These are phyloP conservation scores for Cornus suecica DNA, from an alignment of 148 eudicot species.

Conservation along the genomic window DNA sequence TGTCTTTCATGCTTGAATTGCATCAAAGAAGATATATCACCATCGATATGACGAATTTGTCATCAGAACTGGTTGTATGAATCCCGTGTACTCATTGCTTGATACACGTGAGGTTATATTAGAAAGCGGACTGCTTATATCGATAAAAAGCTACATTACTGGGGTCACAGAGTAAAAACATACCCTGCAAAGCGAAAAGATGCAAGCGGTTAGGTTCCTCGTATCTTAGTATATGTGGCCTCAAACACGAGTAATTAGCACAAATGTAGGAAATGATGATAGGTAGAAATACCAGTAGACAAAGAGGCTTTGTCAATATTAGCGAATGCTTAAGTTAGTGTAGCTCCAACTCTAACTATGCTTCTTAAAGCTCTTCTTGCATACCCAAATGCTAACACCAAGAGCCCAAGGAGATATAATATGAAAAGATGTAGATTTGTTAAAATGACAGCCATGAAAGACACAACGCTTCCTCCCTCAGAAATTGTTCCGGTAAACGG, in stretches of 20 bases:
- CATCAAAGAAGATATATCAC: neutral
- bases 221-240: neutral
- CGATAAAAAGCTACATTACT: constrained; percentile 2
- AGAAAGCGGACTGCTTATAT: constrained; percentile 1
- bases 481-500: constrained; percentile 31
- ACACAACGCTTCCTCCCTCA: constrained; percentile 34
- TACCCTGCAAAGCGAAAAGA: constrained; percentile 16
- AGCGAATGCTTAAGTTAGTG: constrained; percentile 43
- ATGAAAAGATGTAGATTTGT: constrained; percentile 45
- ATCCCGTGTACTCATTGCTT: neutral
- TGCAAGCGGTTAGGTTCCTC: constrained; percentile 3
- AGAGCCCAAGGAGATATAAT: constrained; percentile 57
- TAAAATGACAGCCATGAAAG: constrained; percentile 25
- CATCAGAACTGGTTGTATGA: neutral
- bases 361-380: constrained; percentile 51
- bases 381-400: constrained; percentile 51
- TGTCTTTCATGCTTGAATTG: neutral
- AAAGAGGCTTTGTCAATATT: neutral
- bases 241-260: neutral
- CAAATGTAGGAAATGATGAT: neutral
- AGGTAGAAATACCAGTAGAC: constrained; percentile 25
- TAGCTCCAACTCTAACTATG: constrained; percentile 51
- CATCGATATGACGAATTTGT: neutral
- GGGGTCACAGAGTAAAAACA: constrained; percentile 10
- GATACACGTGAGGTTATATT: constrained; percentile 1